Conservation (phyloP, 1,284 basidiomycete species). For the Ceratobasidium papillatum region DNA sequence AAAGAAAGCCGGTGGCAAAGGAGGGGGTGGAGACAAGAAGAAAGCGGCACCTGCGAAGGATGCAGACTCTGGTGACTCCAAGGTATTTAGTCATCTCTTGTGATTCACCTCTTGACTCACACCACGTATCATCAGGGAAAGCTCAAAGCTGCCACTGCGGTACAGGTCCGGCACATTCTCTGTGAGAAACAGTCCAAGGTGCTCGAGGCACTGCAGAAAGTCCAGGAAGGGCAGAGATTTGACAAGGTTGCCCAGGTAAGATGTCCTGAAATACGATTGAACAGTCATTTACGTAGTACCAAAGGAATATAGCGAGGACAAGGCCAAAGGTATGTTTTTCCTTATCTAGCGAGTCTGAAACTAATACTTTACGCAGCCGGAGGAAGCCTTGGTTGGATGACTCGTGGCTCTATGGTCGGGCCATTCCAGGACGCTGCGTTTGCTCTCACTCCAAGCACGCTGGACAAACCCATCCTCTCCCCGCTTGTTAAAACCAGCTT, state of each 20-base stretch:
- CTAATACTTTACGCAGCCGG: constrained; percentile 62
- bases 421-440: constrained; percentile 86
- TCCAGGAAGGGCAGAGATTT: constrained; percentile 78
- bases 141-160: constrained; percentile 76
- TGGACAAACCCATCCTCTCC: constrained; percentile 76
- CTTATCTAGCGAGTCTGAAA: neutral
- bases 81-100: constrained; percentile 9
- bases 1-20: constrained; percentile 25
- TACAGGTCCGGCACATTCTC: constrained; percentile 85
- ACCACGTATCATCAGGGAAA: constrained; percentile 6
- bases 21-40: constrained; percentile 36
- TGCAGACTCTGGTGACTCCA: constrained; percentile 30
- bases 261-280: neutral
- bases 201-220: constrained; percentile 76
- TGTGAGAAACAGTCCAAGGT: constrained; percentile 86
- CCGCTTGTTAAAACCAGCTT: constrained; percentile 79
- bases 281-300: constrained; percentile 1
- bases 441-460: constrained; percentile 74
- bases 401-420: constrained; percentile 68
- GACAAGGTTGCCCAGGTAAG: constrained; percentile 72
- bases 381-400: constrained; percentile 85
- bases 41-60: constrained; percentile 36
- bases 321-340: constrained; percentile 72
- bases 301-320: constrained; percentile 86
- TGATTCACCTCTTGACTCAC: neutral